A percentile compares a stretch with the other conserved stretches of the same genome.
Evolutionary conservation across 1,284 basidiomycete genomes (phyloP).

Genomic region (Pseudozyma thailandica): DNA sequence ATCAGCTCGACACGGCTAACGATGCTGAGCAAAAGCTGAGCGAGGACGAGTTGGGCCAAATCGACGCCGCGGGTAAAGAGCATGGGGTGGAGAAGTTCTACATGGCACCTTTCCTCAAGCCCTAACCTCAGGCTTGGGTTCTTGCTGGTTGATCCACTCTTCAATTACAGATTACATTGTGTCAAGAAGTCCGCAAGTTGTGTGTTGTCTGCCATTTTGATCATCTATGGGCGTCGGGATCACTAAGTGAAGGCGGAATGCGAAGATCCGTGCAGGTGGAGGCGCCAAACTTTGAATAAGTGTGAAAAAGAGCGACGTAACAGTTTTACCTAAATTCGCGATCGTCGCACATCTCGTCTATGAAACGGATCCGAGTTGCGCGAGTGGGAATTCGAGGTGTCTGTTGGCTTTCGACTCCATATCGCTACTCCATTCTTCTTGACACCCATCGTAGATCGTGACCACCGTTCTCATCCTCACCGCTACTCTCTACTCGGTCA

Average conservation of each 20-base stretch:
- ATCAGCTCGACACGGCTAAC: slow-evolving; percentile 39
- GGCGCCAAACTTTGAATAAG: neutral
- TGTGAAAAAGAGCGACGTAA: neutral
- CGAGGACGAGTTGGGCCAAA: slow-evolving; percentile 43
- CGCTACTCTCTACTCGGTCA: neutral
- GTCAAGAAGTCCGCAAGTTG: too few species aligned
- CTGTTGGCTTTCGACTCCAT: neutral
- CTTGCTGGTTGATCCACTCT: too few species aligned
- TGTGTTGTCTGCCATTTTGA: too few species aligned
- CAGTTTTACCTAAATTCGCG: slow-evolving; percentile 15
- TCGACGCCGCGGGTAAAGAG: slow-evolving; percentile 45
- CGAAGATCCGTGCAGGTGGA: too few species aligned
- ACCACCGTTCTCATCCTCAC: slow-evolving; percentile 1
- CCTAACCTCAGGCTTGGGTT: too few species aligned
- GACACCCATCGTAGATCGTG: slow-evolving; percentile 5
- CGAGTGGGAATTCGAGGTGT: slow-evolving; percentile 22
- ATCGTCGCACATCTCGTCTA: slow-evolving; percentile 23
- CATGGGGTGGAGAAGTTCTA: slow-evolving; percentile 48
- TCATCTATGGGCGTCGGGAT: too few species aligned
- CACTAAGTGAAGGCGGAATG: too few species aligned
- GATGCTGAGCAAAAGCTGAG: slow-evolving; percentile 25
- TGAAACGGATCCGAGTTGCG: slow-evolving; percentile 37
- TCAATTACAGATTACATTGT: too few species aligned
- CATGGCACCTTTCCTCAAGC: slow-evolving; percentile 38
- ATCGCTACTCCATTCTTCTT: neutral